Conservation (phyloP, 345 rosid genomes). For the Arabidopsis suecica region DNA sequence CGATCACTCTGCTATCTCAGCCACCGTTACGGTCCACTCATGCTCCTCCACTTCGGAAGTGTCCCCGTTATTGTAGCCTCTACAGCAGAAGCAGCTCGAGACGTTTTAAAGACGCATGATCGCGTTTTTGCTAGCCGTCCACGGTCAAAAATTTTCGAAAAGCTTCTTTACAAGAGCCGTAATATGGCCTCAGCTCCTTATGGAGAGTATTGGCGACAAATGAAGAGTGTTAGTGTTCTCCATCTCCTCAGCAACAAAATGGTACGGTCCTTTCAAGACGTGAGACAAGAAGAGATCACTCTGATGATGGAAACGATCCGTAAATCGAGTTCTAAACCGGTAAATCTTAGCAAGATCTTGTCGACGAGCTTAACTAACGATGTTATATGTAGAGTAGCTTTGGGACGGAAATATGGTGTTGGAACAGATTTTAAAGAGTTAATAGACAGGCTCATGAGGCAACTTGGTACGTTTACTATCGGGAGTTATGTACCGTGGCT, state of each 20-base stretch:
- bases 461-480: constrained; percentile 47
- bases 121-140: constrained; percentile 56
- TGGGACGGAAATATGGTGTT: constrained; percentile 62
- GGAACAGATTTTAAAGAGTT: constrained; percentile 50
- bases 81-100: constrained; percentile 54
- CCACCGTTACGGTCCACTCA: constrained; percentile 58
- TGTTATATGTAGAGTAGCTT: constrained; percentile 58
- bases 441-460: constrained; percentile 35
- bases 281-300: constrained; percentile 58
- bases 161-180: constrained; percentile 50
- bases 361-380: constrained; percentile 44
- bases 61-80: constrained; percentile 58
- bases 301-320: constrained; percentile 44
- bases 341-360: constrained; percentile 53
- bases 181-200: constrained; percentile 57
- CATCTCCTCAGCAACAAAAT: constrained; percentile 60
- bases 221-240: constrained; percentile 55
- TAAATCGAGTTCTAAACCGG: constrained; percentile 16
- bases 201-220: constrained; percentile 77
- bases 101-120: constrained; percentile 66
- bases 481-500: constrained; percentile 68
- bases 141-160: constrained; percentile 11
- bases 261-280: constrained; percentile 47
- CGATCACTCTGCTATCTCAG: constrained; percentile 51
- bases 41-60: constrained; percentile 61